Evolutionary conservation across 2,329 filamentous ascomycete species (phyloP).

Genomic region (Aspergillus persii): DNA sequence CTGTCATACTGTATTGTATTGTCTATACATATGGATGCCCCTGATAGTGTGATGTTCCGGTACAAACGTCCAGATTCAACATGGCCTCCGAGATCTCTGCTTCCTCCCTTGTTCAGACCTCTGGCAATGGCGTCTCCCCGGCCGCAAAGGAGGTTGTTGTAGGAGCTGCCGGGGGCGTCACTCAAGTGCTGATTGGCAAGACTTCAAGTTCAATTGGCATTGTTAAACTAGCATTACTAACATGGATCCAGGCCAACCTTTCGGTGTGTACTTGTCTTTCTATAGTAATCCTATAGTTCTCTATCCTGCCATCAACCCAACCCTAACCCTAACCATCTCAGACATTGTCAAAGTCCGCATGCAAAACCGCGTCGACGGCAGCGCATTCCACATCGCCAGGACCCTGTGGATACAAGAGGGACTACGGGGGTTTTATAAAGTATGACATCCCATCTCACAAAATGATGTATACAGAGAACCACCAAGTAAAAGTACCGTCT

Average conservation of each 20-base stretch:
- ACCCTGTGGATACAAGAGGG: slow-evolving; percentile 84
- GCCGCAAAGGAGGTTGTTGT: slow-evolving; percentile 4
- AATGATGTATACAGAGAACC: no score
- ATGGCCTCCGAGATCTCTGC: neutral
- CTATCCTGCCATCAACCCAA: no score
- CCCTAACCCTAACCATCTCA: slow-evolving; percentile 47
- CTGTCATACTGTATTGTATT: no score
- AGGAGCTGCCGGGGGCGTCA: slow-evolving; percentile 81
- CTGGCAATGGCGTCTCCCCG: neutral
- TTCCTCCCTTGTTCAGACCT: neutral
- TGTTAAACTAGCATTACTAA: neutral
- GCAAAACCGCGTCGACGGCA: slow-evolving; percentile 75
- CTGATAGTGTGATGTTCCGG: no score
- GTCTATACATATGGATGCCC: no score
- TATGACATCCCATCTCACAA: neutral
- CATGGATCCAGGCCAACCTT: neutral
- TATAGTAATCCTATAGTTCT: neutral
- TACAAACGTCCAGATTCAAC: neutral
- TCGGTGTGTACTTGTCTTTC: neutral
- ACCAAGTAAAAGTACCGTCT: no score
- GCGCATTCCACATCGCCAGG: slow-evolving; percentile 71
- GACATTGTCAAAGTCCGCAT: slow-evolving; percentile 96
- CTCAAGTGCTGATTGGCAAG: slow-evolving; percentile 85
- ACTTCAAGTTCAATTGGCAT: slow-evolving; percentile 15
- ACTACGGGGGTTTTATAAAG: slow-evolving; percentile 80